A percentile compares a stretch with the other conserved stretches of the same genome.
These are phyloP conservation scores for Cryptococcus amylolentus DNA, from an alignment of 1,284 basidiomycete species.

Conservation along the genomic window DNA sequence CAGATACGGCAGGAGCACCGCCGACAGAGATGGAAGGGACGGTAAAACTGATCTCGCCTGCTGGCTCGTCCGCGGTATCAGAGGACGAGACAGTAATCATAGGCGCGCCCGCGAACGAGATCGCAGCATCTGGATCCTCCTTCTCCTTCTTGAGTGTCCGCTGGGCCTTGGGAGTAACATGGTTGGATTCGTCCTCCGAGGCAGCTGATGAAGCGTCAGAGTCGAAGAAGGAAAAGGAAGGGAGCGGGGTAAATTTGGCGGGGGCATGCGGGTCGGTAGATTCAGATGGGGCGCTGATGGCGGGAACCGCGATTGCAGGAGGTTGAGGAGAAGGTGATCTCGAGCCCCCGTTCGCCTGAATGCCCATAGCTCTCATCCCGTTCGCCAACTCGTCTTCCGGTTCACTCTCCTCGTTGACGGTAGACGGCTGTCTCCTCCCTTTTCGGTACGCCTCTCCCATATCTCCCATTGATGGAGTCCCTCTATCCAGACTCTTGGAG, in stretches of 20 bases:
- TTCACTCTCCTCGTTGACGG: conserved; percentile 17
- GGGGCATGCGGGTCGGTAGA: conserved; percentile 8
- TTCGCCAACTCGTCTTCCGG: conserved; percentile 9
- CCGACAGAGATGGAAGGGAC: conserved; percentile 21
- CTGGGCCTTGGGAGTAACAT: not conserved
- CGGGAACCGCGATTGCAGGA: conserved; percentile 1
- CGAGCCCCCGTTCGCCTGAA: not conserved
- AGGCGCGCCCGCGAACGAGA: conserved; percentile 26
- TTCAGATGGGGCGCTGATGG: conserved; percentile 1
- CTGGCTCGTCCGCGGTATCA: conserved; percentile 20
- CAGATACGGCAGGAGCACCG: not conserved
- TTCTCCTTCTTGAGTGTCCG: conserved; percentile 8
- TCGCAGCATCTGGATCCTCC: not conserved
- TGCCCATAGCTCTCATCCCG: conserved; percentile 3
- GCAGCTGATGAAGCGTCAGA: conserved; percentile 7
- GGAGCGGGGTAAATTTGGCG: conserved; percentile 22
- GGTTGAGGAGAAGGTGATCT: conserved; percentile 1
- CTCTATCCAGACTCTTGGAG: conserved; percentile 42
- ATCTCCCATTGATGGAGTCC: conserved; percentile 12
- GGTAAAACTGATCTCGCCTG: conserved; percentile 14
- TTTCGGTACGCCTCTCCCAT: conserved; percentile 5
- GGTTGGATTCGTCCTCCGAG: conserved; percentile 9
- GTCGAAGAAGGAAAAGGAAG: conserved; percentile 24
- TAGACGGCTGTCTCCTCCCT: conserved; percentile 25
- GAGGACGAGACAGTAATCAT: conserved; percentile 35